These are phyloP conservation scores for Inga laurina DNA, from an alignment of 306 rosid genomes.

Conservation along the genomic window DNA sequence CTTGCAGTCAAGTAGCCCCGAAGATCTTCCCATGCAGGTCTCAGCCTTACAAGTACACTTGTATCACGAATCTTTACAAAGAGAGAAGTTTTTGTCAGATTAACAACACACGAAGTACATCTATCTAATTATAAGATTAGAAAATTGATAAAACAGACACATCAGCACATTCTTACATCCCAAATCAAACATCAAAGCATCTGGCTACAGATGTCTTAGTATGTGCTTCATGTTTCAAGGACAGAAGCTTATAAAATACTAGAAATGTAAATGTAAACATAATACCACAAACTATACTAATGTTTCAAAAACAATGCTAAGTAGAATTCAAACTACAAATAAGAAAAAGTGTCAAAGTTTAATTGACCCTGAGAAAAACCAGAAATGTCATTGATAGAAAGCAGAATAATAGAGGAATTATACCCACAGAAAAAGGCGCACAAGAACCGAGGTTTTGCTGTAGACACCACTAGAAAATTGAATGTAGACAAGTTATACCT, in stretches of 20 bases:
- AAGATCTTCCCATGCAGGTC: constrained; percentile 99
- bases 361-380: constrained; percentile 19
- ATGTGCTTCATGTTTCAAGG: neutral
- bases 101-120: constrained; percentile 16
- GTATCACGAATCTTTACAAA: constrained; percentile 88
- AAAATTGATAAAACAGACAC: constrained; percentile 13
- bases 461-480: constrained; percentile 14
- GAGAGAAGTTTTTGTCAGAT: constrained; percentile 27
- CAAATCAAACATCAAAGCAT: constrained; percentile 19
- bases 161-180: neutral
- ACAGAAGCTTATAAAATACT: neutral
- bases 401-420: constrained; percentile 6
- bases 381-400: constrained; percentile 20
- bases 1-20: constrained; percentile 94
- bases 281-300: neutral
- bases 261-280: neutral
- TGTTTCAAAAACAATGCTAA: neutral
- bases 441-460: neutral
- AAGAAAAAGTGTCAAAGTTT: neutral
- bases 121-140: constrained; percentile 4
- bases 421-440: constrained; percentile 16
- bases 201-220: neutral
- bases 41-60: constrained; percentile 97
- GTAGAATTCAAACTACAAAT: neutral
- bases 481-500: constrained; percentile 50